Conservation (phyloP, 345 rosid species). For the Clausena lansium region DNA sequence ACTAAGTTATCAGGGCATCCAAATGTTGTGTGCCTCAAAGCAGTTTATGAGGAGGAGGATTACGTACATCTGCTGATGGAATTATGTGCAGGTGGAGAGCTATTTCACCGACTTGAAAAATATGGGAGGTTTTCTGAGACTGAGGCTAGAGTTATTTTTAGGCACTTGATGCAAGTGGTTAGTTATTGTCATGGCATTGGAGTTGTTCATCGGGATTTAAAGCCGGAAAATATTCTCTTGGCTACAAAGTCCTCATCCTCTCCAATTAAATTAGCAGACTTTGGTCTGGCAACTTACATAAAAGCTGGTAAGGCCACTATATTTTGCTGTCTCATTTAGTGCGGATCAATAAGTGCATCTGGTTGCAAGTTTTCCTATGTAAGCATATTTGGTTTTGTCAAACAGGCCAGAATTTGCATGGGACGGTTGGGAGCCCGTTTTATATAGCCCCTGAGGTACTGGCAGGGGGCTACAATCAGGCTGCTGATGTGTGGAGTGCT, state of each 20-base stretch:
- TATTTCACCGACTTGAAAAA: conserved; percentile 60
- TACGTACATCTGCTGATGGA: conserved; percentile 69
- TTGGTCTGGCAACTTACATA: conserved; percentile 70
- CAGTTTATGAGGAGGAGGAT: conserved; percentile 67
- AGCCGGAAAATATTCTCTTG: conserved; percentile 70
- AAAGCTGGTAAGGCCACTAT: conserved; percentile 44
- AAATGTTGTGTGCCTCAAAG: conserved; percentile 59
- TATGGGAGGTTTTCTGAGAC: conserved; percentile 59
- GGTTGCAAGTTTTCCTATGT: neutral
- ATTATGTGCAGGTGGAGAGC: conserved; percentile 75
- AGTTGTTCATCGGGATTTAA: conserved; percentile 69
- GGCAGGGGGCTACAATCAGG: conserved; percentile 63
- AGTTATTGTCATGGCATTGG: conserved; percentile 69
- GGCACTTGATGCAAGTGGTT: conserved; percentile 66
- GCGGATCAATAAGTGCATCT: neutral
- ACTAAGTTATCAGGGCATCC: conserved; percentile 56
- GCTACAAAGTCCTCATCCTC: conserved; percentile 55
- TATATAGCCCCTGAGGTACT: conserved; percentile 78
- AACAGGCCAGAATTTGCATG: conserved; percentile 58
- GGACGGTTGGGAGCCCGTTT: conserved; percentile 73
- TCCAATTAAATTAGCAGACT: conserved; percentile 71
- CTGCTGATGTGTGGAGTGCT: conserved; percentile 84
- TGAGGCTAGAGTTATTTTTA: conserved; percentile 50
- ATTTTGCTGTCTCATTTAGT: neutral
- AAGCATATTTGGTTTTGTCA: conserved; percentile 14